phyloP scores from a whole-genome alignment of 495 filamentous ascomycete genomes.

The Articulospora tetracladia region DNA sequence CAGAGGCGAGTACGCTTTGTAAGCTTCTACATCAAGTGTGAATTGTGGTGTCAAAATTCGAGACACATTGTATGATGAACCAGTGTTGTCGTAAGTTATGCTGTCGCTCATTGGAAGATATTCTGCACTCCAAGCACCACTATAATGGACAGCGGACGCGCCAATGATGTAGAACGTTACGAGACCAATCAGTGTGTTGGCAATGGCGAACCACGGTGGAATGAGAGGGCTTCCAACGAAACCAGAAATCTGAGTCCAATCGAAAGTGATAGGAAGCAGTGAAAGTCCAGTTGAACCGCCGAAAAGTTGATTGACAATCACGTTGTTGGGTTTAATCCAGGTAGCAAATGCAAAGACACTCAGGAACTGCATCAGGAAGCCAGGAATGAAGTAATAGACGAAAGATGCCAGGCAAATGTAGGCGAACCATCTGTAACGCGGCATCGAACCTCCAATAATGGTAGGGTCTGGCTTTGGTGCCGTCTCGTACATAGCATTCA shows the following conservation, averaged over 20 bases:
- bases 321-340: constrained; percentile 57
- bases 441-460: constrained; percentile 57
- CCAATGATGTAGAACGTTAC: constrained; percentile 47
- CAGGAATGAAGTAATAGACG: constrained; percentile 53
- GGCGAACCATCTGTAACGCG: constrained; percentile 63
- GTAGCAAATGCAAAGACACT: constrained; percentile 59
- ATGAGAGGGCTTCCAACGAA: constrained; percentile 52
- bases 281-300: constrained; percentile 60
- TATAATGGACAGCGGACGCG: constrained; percentile 53
- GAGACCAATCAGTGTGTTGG: constrained; percentile 60
- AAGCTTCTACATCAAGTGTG: constrained; percentile 48
- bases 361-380: constrained; percentile 53
- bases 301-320: constrained; percentile 67
- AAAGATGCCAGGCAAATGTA: constrained; percentile 55
- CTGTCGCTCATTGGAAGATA: constrained; percentile 59
- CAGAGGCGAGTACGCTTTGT: constrained; percentile 58
- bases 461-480: constrained; percentile 45
- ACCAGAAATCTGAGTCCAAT: constrained; percentile 41
- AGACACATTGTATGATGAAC: constrained; percentile 49
- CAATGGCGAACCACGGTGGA: constrained; percentile 53
- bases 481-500: constrained; percentile 69
- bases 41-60: constrained; percentile 46
- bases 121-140: constrained; percentile 59
- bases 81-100: constrained; percentile 60
- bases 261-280: constrained; percentile 44